phyloP scores from a whole-genome alignment of 345 rosid species.

The Euphorbia lathyris region DNA sequence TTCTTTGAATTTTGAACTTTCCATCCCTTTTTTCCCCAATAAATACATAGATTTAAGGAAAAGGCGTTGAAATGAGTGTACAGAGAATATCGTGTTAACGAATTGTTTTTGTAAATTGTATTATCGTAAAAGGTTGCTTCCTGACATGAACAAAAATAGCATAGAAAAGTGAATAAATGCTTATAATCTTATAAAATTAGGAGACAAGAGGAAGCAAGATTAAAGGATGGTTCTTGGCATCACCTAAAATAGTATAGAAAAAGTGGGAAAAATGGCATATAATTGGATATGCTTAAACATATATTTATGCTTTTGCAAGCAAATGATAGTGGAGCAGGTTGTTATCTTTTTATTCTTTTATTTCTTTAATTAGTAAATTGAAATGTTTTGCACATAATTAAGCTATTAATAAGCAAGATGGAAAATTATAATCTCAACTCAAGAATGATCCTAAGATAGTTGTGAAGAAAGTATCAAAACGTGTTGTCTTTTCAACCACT shows the following conservation, averaged over 20 bases:
- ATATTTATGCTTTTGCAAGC: neutral
- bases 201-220: too few species aligned
- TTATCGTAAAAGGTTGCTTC: too few species aligned
- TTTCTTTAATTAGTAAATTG: neutral
- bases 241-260: neutral
- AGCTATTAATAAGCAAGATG: neutral
- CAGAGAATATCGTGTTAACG: too few species aligned
- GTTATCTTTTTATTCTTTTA: neutral
- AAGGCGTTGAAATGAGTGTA: too few species aligned
- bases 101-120: too few species aligned
- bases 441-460: neutral
- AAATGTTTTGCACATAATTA: neutral
- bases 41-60: too few species aligned
- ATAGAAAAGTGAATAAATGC: too few species aligned
- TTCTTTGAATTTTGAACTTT: too few species aligned
- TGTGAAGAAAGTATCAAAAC: constrained; percentile 11
- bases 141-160: too few species aligned
- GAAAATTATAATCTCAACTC: neutral
- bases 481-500: constrained; percentile 24
- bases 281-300: neutral
- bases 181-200: too few species aligned
- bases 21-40: too few species aligned
- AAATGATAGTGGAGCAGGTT: neutral
- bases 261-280: neutral
- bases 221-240: neutral